Conservation (phyloP, 257 asterid species). For the Handroanthus guayacan region DNA sequence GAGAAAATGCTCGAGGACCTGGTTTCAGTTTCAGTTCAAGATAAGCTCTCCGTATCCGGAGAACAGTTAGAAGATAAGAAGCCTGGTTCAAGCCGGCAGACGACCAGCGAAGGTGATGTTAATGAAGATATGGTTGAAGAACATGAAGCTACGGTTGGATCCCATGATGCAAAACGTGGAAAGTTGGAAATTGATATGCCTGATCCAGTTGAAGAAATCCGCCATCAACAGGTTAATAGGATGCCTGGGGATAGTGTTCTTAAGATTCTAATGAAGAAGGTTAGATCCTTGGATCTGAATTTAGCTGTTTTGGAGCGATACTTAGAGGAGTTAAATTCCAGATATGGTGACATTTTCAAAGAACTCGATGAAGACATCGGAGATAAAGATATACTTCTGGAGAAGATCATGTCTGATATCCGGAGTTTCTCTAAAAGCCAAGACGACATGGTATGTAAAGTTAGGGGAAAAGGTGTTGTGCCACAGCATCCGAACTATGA, state of each 20-base stretch:
- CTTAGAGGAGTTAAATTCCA: constrained; percentile 76
- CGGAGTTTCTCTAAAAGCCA: constrained; percentile 70
- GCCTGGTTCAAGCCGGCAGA: constrained; percentile 45
- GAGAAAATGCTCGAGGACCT: constrained; percentile 98
- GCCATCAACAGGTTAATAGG: constrained; percentile 76
- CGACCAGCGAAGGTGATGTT: constrained; percentile 44
- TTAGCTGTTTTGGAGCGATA: constrained; percentile 82
- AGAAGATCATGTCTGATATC: constrained; percentile 67
- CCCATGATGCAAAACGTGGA: constrained; percentile 52
- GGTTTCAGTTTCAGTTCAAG: constrained; percentile 65
- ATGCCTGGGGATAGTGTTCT: constrained; percentile 99
- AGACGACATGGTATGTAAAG: constrained; percentile 65
- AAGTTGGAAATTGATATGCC: constrained; percentile 50
- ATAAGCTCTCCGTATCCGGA: constrained; percentile 52
- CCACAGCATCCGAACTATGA: no score
- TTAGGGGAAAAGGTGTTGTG: no score
- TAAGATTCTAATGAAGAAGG: constrained; percentile 87
- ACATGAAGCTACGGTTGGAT: constrained; percentile 41
- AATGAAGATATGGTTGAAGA: constrained; percentile 57
- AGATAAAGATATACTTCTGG: constrained; percentile 57
- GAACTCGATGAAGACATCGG: constrained; percentile 71
- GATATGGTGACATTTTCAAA: constrained; percentile 71
- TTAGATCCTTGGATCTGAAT: constrained; percentile 83
- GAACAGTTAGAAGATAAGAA: constrained; percentile 50
- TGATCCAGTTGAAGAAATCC: constrained; percentile 82